Conservation (phyloP, 345 rosid genomes). For the Moricandia arvensis region DNA sequence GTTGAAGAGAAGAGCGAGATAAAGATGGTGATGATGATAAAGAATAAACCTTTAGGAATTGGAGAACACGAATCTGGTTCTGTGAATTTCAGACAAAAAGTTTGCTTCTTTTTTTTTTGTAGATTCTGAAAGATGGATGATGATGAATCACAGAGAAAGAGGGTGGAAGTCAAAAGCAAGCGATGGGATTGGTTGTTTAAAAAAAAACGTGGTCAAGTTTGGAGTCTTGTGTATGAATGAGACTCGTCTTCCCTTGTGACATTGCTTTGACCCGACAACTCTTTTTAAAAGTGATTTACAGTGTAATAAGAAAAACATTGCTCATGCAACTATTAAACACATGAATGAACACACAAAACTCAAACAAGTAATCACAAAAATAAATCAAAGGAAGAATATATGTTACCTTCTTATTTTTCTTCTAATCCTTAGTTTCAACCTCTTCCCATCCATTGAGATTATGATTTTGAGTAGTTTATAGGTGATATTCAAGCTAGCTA, state of each 20-base stretch:
- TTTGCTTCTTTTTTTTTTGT: not conserved
- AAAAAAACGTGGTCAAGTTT: slow-evolving; percentile 4
- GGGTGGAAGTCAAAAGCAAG: slow-evolving; percentile 4
- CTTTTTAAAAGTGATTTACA: not conserved
- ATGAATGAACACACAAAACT: not conserved
- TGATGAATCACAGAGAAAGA: not conserved
- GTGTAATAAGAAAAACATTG: not conserved
- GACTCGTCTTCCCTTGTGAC: slow-evolving; percentile 29
- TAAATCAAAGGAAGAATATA: not conserved
- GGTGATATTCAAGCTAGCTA: not conserved
- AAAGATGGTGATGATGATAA: not conserved
- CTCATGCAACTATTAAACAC: not conserved
- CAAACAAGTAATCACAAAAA: not conserved
- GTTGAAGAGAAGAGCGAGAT: slow-evolving; percentile 14
- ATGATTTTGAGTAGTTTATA: not conserved
- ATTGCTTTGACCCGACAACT: not conserved
- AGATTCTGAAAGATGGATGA: slow-evolving; percentile 24
- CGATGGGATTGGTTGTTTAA: slow-evolving; percentile 8
- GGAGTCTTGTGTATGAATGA: slow-evolving; percentile 7
- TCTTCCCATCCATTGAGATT: slow-evolving; percentile 23
- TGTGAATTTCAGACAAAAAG: not conserved
- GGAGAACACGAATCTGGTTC: slow-evolving; percentile 4
- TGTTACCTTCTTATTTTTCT: slow-evolving; percentile 14
- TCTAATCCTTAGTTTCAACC: slow-evolving; percentile 6
- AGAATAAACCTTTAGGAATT: slow-evolving; percentile 17